Percentiles rank a stretch among this genome's conserved stretches.
phyloP scores from a whole-genome alignment of 2,329 filamentous ascomycete genomes.

The Zelopaecilomyces penicillatus region DNA sequence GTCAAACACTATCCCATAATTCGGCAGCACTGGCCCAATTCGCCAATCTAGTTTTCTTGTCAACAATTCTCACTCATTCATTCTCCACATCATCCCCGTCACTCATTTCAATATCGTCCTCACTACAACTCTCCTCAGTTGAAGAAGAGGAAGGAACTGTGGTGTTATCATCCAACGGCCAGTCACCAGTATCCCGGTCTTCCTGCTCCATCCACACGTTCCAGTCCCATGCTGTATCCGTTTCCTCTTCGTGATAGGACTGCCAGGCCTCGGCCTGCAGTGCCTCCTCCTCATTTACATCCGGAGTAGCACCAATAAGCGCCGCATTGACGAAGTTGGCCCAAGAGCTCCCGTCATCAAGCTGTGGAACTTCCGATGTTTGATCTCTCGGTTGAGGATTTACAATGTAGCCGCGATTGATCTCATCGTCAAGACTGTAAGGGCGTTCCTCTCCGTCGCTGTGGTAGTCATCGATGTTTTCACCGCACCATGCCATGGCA shows the following conservation, averaged over 20 bases:
- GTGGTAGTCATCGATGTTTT: constrained; percentile 12
- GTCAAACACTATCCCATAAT: no score
- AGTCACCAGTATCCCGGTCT: background rate
- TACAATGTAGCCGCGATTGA: constrained; percentile 24
- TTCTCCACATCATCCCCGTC: constrained; percentile 4
- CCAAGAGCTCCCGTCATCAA: constrained; percentile 18
- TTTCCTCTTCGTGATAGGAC: constrained; percentile 11
- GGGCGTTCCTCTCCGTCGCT: constrained; percentile 9
- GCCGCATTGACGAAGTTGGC: constrained; percentile 17
- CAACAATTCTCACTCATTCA: background rate
- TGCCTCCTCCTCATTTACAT: constrained; percentile 16
- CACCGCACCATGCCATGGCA: constrained; percentile 24
- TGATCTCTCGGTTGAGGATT: constrained; percentile 11
- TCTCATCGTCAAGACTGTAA: constrained; percentile 24
- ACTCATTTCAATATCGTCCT: constrained; percentile 8
- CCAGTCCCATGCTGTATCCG: constrained; percentile 15
- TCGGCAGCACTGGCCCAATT: no score
- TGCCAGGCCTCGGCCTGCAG: constrained; percentile 16
- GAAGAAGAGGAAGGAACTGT: no score
- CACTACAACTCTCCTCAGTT: constrained; percentile 5
- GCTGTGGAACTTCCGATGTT: constrained; percentile 8
- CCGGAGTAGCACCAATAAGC: constrained; percentile 14
- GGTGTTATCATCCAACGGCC: no score
- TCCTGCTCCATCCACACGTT: constrained; percentile 13
- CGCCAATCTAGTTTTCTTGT: no score